Evolutionary conservation across 768 basidiomycete genomes (phyloP).

Genomic region (Suillus sp.): DNA sequence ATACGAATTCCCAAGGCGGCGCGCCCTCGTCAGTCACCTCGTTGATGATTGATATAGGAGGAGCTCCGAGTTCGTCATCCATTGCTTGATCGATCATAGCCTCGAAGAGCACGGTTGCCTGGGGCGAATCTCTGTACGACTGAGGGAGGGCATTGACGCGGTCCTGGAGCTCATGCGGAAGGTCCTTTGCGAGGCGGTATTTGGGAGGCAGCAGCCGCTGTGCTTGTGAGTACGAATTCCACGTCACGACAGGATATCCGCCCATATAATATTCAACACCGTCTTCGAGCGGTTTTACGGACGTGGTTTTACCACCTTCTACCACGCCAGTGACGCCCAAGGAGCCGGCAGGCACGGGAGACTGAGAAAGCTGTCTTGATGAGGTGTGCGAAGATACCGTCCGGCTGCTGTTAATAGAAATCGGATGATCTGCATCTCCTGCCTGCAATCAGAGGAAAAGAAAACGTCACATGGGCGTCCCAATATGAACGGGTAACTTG

Average conservation of each 20-base stretch:
- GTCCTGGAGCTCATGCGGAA: conserved; percentile 69
- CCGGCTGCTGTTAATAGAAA: neutral
- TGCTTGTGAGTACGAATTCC: conserved; percentile 23
- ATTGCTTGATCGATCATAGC: conserved; percentile 64
- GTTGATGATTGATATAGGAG: conserved; percentile 66
- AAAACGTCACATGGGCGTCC: neutral
- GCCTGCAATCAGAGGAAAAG: neutral
- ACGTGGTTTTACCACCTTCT: neutral
- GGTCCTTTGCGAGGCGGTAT: conserved; percentile 43
- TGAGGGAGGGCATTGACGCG: conserved; percentile 56
- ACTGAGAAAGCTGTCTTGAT: conserved; percentile 4
- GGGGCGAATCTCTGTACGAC: conserved; percentile 41
- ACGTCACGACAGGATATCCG: conserved; percentile 24
- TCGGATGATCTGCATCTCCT: neutral
- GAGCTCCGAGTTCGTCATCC: conserved; percentile 68
- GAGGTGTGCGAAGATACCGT: conserved; percentile 5
- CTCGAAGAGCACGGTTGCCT: conserved; percentile 60
- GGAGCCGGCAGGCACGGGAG: neutral
- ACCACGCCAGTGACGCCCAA: neutral
- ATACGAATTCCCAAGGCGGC: conserved; percentile 86
- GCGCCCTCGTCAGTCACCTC: conserved; percentile 65
- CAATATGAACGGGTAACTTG: too few relatives aligned
- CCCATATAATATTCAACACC: conserved; percentile 5
- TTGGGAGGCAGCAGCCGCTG: conserved; percentile 24
- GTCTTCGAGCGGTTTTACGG: neutral